A percentile compares a stretch with the other conserved stretches of the same genome.
Evolutionary conservation across 2,329 filamentous ascomycete genomes (phyloP).

Genomic region (Canariomyces notabilis): DNA sequence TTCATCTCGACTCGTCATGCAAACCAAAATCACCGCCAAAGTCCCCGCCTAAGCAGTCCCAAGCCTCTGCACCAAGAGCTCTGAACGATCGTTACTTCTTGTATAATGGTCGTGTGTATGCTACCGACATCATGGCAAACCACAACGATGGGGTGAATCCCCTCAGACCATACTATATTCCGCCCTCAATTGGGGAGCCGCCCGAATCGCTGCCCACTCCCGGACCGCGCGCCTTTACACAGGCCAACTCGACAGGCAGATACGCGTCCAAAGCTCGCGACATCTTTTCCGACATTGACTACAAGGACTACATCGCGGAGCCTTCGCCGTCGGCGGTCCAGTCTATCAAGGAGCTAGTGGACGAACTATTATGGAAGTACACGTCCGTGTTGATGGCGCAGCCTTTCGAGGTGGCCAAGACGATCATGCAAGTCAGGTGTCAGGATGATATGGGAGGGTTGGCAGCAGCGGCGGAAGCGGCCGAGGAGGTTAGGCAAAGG

Average conservation of each 20-base stretch:
- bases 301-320: conserved; percentile 79
- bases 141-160: conserved; percentile 52
- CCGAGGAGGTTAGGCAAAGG: conserved; percentile 29
- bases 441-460: conserved; percentile 46
- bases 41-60: not conserved
- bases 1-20: conserved; percentile 22
- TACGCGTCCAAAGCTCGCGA: conserved; percentile 69
- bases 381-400: conserved; percentile 83
- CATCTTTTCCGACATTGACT: conserved; percentile 85
- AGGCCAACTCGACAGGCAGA: conserved; percentile 38
- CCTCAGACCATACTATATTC: conserved; percentile 65
- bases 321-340: conserved; percentile 69
- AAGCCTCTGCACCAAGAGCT: not conserved
- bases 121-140: conserved; percentile 38
- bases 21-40: conserved; percentile 11
- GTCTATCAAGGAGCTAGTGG: conserved; percentile 69
- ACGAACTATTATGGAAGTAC: conserved; percentile 89
- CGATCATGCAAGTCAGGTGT: conserved; percentile 71
- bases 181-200: conserved; percentile 49
- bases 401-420: conserved; percentile 96
- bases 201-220: conserved; percentile 33
- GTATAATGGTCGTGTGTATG: conserved; percentile 15
- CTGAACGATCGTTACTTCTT: not conserved
- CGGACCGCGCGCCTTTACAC: conserved; percentile 42
- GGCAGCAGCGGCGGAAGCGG: conserved; percentile 25